phyloP scores from a whole-genome alignment of 495 filamentous ascomycete genomes.

The Sordaria brevicollis region DNA sequence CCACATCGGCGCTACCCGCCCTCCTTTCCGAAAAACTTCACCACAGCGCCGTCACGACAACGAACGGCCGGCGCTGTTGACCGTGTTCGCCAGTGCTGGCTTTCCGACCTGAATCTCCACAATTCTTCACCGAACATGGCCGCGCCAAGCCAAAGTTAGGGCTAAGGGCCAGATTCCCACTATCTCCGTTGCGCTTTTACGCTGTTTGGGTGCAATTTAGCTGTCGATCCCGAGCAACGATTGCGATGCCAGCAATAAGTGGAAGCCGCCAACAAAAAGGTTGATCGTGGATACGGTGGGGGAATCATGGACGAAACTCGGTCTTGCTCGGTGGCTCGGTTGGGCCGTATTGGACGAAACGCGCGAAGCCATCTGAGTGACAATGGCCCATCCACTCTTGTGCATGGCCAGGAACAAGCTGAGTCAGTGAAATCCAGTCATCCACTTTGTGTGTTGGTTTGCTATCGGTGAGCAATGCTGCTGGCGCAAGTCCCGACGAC shows the following conservation, averaged over 20 bases:
- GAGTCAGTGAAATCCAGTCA: neutral
- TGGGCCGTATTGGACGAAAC: neutral
- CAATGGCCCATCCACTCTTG: neutral
- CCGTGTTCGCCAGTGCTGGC: neutral
- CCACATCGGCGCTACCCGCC: neutral
- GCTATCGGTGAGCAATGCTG: neutral
- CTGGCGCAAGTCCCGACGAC: neutral
- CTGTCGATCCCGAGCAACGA: neutral
- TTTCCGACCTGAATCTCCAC: neutral
- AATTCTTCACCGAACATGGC: neutral
- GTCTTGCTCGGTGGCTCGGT: neutral
- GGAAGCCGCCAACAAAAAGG: neutral
- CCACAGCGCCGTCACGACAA: neutral
- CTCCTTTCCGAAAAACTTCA: neutral
- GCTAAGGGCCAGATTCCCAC: neutral
- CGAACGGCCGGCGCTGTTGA: neutral
- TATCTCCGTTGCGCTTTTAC: neutral
- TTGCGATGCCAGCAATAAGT: neutral
- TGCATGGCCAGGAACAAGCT: neutral
- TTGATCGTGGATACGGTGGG: neutral
- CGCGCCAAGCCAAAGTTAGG: neutral
- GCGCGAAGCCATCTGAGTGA: neutral
- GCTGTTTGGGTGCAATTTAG: neutral
- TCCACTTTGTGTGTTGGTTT: neutral
- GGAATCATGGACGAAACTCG: neutral